Percentiles rank a stretch among this genome's conserved stretches.
phyloP scores from a whole-genome alignment of 2,329 filamentous ascomycete genomes.

The Cercospora berteroae region DNA sequence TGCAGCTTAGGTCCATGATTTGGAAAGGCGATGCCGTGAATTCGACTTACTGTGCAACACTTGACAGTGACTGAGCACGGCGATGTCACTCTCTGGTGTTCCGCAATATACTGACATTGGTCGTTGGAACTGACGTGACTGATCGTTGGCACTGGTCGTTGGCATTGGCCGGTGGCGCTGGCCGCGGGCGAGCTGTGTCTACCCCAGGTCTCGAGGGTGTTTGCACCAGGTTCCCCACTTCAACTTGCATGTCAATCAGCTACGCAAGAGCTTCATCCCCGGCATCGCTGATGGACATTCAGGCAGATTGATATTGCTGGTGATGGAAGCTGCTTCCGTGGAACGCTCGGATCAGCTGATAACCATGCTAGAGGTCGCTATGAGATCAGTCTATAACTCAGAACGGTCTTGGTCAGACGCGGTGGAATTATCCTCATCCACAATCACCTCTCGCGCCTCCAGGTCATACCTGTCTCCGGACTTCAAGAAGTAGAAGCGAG shows the following conservation, averaged over 20 bases:
- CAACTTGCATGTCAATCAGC: neutral
- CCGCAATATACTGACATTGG: neutral
- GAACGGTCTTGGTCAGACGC: neutral
- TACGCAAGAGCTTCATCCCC: neutral
- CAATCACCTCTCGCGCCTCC: constrained; percentile 19
- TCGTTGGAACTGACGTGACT: neutral
- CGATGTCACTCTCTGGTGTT: neutral
- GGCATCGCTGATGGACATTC: neutral
- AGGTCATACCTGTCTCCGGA: constrained; percentile 26
- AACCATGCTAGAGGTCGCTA: neutral
- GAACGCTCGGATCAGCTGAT: neutral
- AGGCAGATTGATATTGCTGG: neutral
- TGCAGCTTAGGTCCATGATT: neutral
- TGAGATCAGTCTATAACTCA: neutral
- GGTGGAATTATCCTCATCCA: neutral
- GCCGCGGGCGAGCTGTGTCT: neutral
- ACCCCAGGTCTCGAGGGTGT: neutral
- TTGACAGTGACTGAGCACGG: neutral
- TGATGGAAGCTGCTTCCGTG: neutral
- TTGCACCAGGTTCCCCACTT: neutral
- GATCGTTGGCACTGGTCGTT: neutral
- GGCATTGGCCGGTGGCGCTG: neutral
- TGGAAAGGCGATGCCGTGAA: neutral
- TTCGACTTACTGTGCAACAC: neutral
- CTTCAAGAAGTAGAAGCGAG: constrained; percentile 26